Conservation (phyloP, 305 asterid species). For the Fraxinus dipetala region DNA sequence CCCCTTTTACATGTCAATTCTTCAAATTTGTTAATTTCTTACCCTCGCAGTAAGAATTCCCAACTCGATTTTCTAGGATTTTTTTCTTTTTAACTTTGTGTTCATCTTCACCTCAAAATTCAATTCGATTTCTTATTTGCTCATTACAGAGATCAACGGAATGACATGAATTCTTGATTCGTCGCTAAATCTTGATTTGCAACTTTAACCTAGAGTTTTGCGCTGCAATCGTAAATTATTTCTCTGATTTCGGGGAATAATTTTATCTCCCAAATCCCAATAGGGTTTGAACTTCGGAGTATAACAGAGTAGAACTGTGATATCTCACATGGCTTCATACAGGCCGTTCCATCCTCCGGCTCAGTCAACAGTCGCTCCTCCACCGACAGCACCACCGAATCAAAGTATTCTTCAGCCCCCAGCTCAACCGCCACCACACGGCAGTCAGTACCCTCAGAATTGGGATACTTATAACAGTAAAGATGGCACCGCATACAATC, state of each 20-base stretch:
- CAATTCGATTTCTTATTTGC: background rate
- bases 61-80: background rate
- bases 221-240: background rate
- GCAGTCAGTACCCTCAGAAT: constrained; percentile 61
- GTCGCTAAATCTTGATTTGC: background rate
- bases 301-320: background rate
- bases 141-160: background rate
- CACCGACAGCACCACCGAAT: constrained; percentile 66
- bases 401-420: constrained; percentile 56
- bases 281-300: background rate
- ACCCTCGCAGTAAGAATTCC: background rate
- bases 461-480: constrained; percentile 58
- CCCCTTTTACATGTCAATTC: background rate
- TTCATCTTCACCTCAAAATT: background rate
- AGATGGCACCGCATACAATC: constrained; percentile 37
- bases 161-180: background rate
- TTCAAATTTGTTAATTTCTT: background rate
- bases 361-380: constrained; percentile 63
- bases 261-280: background rate
- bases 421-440: constrained; percentile 49
- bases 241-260: background rate
- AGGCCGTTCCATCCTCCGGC: constrained; percentile 82
- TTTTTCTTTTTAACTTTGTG: background rate
- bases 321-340: constrained; percentile 67
- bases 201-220: background rate